Evolutionary conservation across 768 basidiomycete species (phyloP).

Genomic region (Suillus discolor): DNA sequence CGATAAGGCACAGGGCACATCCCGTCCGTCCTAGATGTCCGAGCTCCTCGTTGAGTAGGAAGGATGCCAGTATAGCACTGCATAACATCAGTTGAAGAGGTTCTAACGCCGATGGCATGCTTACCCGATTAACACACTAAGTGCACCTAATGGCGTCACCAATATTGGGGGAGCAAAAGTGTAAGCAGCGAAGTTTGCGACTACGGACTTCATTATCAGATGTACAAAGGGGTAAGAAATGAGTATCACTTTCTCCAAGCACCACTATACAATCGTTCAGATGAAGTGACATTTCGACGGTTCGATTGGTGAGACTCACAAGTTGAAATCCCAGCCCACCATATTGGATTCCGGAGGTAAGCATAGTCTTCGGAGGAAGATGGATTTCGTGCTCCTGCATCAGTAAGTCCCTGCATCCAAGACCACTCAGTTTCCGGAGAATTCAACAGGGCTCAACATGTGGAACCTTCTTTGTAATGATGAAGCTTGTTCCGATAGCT

Average conservation of each 20-base stretch:
- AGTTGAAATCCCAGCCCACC: constrained; percentile 96
- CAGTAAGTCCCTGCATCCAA: constrained; percentile 79
- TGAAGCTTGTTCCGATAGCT: constrained; percentile 94
- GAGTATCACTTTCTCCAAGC: constrained; percentile 79
- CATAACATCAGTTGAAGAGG: constrained; percentile 15
- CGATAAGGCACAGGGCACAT: constrained; percentile 81
- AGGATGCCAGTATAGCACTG: constrained; percentile 92
- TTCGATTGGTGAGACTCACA: constrained; percentile 56
- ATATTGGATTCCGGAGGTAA: constrained; percentile 90
- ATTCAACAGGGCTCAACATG: not conserved
- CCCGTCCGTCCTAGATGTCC: constrained; percentile 91
- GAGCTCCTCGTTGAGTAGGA: constrained; percentile 90
- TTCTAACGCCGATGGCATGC: constrained; percentile 25
- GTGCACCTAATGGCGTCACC: constrained; percentile 96
- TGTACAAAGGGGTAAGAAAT: constrained; percentile 4
- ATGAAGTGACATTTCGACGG: constrained; percentile 13
- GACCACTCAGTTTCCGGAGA: not conserved
- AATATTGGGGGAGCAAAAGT: constrained; percentile 97
- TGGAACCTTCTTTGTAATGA: constrained; percentile 96
- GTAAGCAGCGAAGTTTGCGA: constrained; percentile 94
- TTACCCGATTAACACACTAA: constrained; percentile 95
- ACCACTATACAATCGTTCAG: constrained; percentile 63
- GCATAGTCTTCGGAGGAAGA: constrained; percentile 80
- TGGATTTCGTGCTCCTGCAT: constrained; percentile 63
- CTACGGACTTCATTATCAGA: constrained; percentile 33